A percentile compares a stretch with the other conserved stretches of the same genome.
Conservation (phyloP, 208 protist genomes). For the Leishmania tarentolae region DNA sequence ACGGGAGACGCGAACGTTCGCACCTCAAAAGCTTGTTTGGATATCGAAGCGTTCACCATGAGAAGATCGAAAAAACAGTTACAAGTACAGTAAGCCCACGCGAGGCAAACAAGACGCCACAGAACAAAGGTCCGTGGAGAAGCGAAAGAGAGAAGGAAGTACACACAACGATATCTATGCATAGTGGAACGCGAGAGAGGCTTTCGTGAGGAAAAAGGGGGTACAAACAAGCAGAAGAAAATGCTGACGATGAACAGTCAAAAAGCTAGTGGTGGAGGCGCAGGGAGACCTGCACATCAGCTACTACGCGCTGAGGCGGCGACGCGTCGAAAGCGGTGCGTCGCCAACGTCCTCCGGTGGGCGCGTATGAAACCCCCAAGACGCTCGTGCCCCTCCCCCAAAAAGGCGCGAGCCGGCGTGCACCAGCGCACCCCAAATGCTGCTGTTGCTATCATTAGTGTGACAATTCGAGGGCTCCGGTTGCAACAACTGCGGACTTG, state of each 20-base stretch:
- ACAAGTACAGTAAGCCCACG: neutral
- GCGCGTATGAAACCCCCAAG: slow-evolving; percentile 8
- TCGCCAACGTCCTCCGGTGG: neutral
- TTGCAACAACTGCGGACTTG: neutral
- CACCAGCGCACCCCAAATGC: slow-evolving; percentile 54
- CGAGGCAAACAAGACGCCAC: neutral
- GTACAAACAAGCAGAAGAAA: neutral
- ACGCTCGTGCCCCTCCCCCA: slow-evolving; percentile 14
- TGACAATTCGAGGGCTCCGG: slow-evolving; percentile 11
- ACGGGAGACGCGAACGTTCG: neutral
- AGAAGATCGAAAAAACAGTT: neutral
- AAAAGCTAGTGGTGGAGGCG: neutral
- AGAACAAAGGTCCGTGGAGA: neutral
- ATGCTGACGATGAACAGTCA: neutral
- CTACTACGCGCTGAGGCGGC: slow-evolving; percentile 33
- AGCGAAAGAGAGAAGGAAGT: neutral
- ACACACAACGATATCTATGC: neutral
- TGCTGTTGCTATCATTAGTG: slow-evolving; percentile 13
- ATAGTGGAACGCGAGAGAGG: neutral
- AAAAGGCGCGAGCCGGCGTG: slow-evolving; percentile 46
- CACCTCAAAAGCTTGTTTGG: neutral
- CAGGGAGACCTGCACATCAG: neutral
- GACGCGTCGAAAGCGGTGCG: slow-evolving; percentile 28
- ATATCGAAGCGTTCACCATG: no score
- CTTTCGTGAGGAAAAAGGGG: neutral